phyloP scores from a whole-genome alignment of 2,329 filamentous ascomycete species.

The Trematosphaeria pertusa region DNA sequence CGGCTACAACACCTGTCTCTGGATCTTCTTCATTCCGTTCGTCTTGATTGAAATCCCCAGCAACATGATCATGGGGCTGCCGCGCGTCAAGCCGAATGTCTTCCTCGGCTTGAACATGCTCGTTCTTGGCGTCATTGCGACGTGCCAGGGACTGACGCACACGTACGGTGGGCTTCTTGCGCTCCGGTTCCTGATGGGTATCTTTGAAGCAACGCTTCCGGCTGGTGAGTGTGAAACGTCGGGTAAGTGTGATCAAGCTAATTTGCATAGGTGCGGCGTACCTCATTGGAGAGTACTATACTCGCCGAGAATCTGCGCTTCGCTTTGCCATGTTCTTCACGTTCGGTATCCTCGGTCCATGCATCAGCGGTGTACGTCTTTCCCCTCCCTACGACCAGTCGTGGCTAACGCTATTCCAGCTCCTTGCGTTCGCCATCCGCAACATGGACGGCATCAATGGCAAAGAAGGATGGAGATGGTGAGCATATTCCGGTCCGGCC shows the following conservation, averaged over 20 bases:
- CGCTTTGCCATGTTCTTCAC: conserved; percentile 61
- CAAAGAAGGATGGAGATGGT: conserved; percentile 36
- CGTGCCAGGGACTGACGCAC: conserved; percentile 37
- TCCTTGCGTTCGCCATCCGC: conserved; percentile 56
- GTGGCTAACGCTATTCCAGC: conserved; percentile 11
- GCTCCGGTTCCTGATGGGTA: conserved; percentile 41
- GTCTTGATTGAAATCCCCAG: conserved; percentile 77
- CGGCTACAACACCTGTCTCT: conserved; percentile 76
- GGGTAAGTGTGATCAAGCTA: background rate
- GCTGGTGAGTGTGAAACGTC: conserved; percentile 23
- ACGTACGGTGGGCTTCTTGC: conserved; percentile 37
- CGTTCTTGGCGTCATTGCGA: conserved; percentile 64
- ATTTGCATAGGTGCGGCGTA: conserved; percentile 32
- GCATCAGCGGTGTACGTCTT: conserved; percentile 55
- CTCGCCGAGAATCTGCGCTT: conserved; percentile 60
- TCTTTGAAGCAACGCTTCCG: conserved; percentile 41
- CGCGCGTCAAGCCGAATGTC: conserved; percentile 70
- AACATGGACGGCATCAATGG: conserved; percentile 37
- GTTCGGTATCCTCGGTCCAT: conserved; percentile 60
- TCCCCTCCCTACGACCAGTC: background rate
- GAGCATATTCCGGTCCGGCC: background rate
- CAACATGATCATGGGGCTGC: conserved; percentile 75
- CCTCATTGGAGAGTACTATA: conserved; percentile 52
- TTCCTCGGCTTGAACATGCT: conserved; percentile 85
- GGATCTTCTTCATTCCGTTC: conserved; percentile 88